Percentiles rank a stretch among this genome's conserved stretches.
Conservation (phyloP, 208 protist genomes). For the Trypanosoma theileri region DNA sequence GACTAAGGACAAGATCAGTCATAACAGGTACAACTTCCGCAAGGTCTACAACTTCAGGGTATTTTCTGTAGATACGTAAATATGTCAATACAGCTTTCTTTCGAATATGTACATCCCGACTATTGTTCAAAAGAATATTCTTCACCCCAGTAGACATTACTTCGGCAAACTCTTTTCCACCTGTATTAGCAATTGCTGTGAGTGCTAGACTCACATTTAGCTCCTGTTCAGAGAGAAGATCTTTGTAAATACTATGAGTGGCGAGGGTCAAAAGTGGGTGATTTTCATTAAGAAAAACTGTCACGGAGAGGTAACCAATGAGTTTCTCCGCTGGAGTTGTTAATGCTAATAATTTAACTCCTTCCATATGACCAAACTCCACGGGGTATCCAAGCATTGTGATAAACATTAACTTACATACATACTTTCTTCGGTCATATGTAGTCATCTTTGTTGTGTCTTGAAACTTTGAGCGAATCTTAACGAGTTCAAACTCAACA, state of each 20-base stretch:
- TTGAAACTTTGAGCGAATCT: slow-evolving; percentile 98
- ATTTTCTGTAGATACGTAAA: slow-evolving; percentile 96
- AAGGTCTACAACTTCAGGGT: slow-evolving; percentile 87
- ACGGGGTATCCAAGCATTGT: slow-evolving; percentile 99
- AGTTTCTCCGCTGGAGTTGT: slow-evolving; percentile 96
- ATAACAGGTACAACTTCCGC: slow-evolving; percentile 66
- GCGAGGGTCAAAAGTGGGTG: slow-evolving; percentile 97
- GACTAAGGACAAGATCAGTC: slow-evolving; percentile 79
- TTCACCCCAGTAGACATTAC: slow-evolving; percentile 94
- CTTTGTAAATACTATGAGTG: slow-evolving; percentile 96
- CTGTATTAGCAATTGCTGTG: slow-evolving; percentile 96
- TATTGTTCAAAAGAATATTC: slow-evolving; percentile 89
- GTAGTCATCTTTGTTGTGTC: slow-evolving; percentile 69
- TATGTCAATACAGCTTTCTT: slow-evolving; percentile 98
- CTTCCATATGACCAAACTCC: slow-evolving; percentile 99
- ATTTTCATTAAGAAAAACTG: slow-evolving; percentile 97
- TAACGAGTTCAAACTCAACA: slow-evolving; percentile 98
- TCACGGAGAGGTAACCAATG: slow-evolving; percentile 96
- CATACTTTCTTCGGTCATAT: slow-evolving; percentile 99
- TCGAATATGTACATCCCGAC: slow-evolving; percentile 83
- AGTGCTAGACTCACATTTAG: slow-evolving; percentile 95
- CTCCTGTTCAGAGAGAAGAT: slow-evolving; percentile 93
- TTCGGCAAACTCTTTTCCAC: slow-evolving; percentile 97
- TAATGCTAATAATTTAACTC: slow-evolving; percentile 96
- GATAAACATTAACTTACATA: slow-evolving; percentile 99